Percentiles rank a stretch among this genome's conserved stretches.
phyloP scores from a whole-genome alignment of 2,329 filamentous ascomycete species.

The Fusarium sp. region DNA sequence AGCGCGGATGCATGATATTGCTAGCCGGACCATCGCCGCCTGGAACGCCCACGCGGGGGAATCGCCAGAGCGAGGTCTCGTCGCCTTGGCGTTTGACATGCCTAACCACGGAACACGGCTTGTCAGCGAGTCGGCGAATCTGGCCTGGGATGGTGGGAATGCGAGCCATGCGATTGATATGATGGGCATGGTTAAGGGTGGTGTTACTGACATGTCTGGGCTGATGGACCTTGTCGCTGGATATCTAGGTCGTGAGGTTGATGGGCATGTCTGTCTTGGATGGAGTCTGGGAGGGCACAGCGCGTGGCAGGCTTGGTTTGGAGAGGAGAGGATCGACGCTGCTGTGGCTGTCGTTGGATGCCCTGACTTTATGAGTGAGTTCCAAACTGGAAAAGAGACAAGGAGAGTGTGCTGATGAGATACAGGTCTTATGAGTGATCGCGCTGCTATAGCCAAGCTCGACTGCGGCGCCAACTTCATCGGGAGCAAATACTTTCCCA shows the following conservation, averaged over 20 bases:
- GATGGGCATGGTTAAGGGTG: slow-evolving; percentile 81
- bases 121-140: slow-evolving; percentile 76
- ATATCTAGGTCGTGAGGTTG: slow-evolving; percentile 68
- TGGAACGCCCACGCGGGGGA: slow-evolving; percentile 66
- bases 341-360: slow-evolving; percentile 88
- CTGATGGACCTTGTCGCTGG: slow-evolving; percentile 83
- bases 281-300: slow-evolving; percentile 90
- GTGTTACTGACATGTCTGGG: slow-evolving; percentile 78
- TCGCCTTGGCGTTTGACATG: slow-evolving; percentile 90
- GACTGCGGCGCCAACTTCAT: slow-evolving; percentile 73
- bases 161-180: slow-evolving; percentile 89
- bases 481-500: slow-evolving; percentile 82
- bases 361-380: slow-evolving; percentile 82
- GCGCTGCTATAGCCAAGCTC: slow-evolving; percentile 74
- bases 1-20: slow-evolving; percentile 80
- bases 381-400: not conserved
- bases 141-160: slow-evolving; percentile 84
- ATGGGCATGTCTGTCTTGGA: slow-evolving; percentile 81
- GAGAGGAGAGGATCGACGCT: slow-evolving; percentile 81
- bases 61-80: slow-evolving; percentile 65
- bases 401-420: not conserved
- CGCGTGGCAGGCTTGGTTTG: slow-evolving; percentile 84
- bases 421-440: slow-evolving; percentile 77
- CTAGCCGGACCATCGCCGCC: slow-evolving; percentile 73
- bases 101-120: slow-evolving; percentile 87